Base-by-base conservation (phyloP, 768 basidiomycete genomes). In the Boletus insuetus region DNA sequence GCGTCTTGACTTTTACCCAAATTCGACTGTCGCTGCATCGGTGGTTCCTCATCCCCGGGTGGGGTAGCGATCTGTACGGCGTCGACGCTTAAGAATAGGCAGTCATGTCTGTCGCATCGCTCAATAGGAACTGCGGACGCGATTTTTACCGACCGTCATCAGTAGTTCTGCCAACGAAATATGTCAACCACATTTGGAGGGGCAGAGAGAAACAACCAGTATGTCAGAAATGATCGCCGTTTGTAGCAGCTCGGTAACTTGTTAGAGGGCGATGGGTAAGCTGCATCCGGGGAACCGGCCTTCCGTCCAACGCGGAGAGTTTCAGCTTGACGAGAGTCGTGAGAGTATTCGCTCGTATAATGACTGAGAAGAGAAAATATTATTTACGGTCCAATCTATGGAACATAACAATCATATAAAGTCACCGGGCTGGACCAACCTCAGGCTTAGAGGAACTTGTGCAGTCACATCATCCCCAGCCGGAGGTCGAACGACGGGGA, bases 401-500 rank as follows among this genome's bases (percentile, higher is more conserved):
- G 10, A 40, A 47, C 22, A 22, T 39, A 44, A 54, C 13, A n/a
- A 50, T 50, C 32, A 64, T 41, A 51, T 17, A 43, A 75, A 74
- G 49, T 74, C 73, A 9, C 39, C 53, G n/a, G 60, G 65, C 22
- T 53, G 49, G 22, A 68, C 69, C 9, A 55, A 41, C 54, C 73
- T 62, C 29, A 74, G 49, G 35, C 64, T 60, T 4, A 74, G 49
- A 9, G 74, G 75, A 11, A 74, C 64, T 49, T 70, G 71, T 37
- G 72, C 44, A 2, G 71, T 72, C 52, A 47, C 56, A n/a, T 56
- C 51, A 24, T 75, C 74, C 24, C 74, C 73, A 20, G 64, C 58
- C 1, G 74, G 74, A 26, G 70, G 62, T 42, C 63, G 67, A 31
- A 76, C 67, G 1, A 75, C 73, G 22, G 75, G 74, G 16, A 73